Evolutionary conservation across 169 alveolate genomes (phyloP).

Genomic region (Plasmodium vivax): DNA sequence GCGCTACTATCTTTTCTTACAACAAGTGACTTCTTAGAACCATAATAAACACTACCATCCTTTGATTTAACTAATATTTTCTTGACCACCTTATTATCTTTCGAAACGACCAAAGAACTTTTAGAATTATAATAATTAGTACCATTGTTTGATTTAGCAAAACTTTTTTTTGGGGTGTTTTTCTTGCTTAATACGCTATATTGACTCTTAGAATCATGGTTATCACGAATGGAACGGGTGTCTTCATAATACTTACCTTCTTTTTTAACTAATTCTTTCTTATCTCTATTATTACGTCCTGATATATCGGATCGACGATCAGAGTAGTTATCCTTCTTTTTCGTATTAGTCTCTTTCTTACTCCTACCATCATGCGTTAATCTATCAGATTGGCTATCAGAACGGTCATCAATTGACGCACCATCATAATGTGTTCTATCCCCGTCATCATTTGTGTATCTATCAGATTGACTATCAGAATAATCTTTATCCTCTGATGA

Average conservation of each 20-base stretch:
- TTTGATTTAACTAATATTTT: background rate
- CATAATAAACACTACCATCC: background rate
- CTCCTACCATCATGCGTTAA: background rate
- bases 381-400: background rate
- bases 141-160: background rate
- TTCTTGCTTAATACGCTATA: background rate
- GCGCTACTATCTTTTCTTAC: background rate
- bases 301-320: background rate
- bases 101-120: background rate
- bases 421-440: too few relatives aligned
- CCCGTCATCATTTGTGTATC: too few relatives aligned
- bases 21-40: background rate
- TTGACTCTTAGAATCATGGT: background rate
- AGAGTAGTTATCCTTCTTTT: background rate
- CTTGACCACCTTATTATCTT: background rate
- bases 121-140: background rate
- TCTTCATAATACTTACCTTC: background rate
- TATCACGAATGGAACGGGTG: background rate
- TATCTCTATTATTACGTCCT: background rate
- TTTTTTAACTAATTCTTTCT: background rate
- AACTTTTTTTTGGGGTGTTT: background rate
- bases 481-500: background rate
- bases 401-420: too few relatives aligned
- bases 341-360: background rate
- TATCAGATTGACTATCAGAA: background rate